Conservation (phyloP, 495 filamentous ascomycete genomes). For the Mytilinidion resinicola region DNA sequence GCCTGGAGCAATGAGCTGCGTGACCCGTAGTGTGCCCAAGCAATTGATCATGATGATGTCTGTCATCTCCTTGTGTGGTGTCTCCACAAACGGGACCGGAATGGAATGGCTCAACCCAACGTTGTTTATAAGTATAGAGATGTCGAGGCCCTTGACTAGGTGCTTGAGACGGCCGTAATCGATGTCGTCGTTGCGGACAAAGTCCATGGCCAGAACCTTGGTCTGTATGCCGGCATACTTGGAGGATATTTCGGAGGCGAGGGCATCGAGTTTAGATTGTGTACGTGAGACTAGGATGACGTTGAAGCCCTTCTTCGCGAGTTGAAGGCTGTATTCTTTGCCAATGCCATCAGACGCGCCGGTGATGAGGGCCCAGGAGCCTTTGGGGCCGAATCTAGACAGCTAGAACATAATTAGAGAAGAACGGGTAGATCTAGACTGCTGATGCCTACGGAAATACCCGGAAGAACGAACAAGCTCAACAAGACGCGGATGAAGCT, state of each 20-base stretch:
- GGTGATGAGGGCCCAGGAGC: constrained; percentile 91
- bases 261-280: constrained; percentile 71
- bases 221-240: constrained; percentile 58
- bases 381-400: constrained; percentile 80
- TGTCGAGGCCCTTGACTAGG: constrained; percentile 63
- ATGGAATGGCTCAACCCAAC: constrained; percentile 91
- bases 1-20: constrained; percentile 73
- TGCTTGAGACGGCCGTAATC: constrained; percentile 69
- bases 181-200: constrained; percentile 62
- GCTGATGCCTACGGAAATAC: constrained; percentile 47
- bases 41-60: constrained; percentile 95
- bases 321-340: constrained; percentile 89
- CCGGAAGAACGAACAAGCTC: constrained; percentile 71
- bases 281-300: constrained; percentile 90
- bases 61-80: constrained; percentile 66
- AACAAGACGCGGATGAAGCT: constrained; percentile 60
- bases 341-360: constrained; percentile 95
- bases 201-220: constrained; percentile 85
- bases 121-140: constrained; percentile 92
- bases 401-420: constrained; percentile 50
- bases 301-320: constrained; percentile 89
- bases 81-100: constrained; percentile 80
- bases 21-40: constrained; percentile 77
- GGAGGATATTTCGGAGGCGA: constrained; percentile 67
- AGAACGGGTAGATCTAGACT: not conserved